phyloP scores from a whole-genome alignment of 202 grass and related monocot genomes.

The Setaria viridis region DNA sequence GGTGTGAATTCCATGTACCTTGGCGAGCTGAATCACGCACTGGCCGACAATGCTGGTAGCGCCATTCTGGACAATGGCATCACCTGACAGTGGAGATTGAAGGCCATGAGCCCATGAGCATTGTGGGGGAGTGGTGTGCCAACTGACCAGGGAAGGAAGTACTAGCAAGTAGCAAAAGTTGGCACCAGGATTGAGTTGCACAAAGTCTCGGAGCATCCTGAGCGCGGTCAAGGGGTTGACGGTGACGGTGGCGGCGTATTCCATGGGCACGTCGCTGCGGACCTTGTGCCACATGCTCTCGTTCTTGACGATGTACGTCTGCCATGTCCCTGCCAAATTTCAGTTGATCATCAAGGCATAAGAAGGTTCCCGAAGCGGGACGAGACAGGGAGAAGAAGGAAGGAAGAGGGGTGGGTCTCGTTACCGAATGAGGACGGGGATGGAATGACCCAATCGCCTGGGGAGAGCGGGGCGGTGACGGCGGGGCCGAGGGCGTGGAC shows the following conservation, averaged over 20 bases:
- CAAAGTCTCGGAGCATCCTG: slow-evolving; percentile 80
- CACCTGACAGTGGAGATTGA: slow-evolving; percentile 48
- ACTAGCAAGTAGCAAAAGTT: neutral
- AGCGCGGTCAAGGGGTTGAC: slow-evolving; percentile 82
- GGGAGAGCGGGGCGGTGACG: slow-evolving; percentile 53
- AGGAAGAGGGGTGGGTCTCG: too few relatives aligned
- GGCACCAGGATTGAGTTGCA: slow-evolving; percentile 69
- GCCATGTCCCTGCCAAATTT: slow-evolving; percentile 22
- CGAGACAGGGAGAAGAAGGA: neutral
- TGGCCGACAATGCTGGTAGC: slow-evolving; percentile 91
- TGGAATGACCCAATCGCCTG: slow-evolving; percentile 86
- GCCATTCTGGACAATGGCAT: slow-evolving; percentile 83
- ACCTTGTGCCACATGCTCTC: slow-evolving; percentile 79
- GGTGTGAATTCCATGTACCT: slow-evolving; percentile 60
- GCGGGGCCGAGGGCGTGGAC: slow-evolving; percentile 69
- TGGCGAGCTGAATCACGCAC: slow-evolving; percentile 85
- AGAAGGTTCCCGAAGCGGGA: too few relatives aligned
- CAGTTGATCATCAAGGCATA: too few relatives aligned
- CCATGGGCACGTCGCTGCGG: slow-evolving; percentile 66
- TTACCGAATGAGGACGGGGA: slow-evolving; percentile 83
- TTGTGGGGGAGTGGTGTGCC: neutral
- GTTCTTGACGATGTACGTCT: slow-evolving; percentile 64
- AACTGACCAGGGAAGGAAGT: slow-evolving; percentile 8
- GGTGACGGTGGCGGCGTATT: slow-evolving; percentile 83
- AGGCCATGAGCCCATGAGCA: neutral